A percentile compares a stretch with the other conserved stretches of the same genome.
These are phyloP conservation scores for Cordyceps fumosorosea DNA, from an alignment of 2,329 filamentous ascomycete genomes.

Conservation along the genomic window DNA sequence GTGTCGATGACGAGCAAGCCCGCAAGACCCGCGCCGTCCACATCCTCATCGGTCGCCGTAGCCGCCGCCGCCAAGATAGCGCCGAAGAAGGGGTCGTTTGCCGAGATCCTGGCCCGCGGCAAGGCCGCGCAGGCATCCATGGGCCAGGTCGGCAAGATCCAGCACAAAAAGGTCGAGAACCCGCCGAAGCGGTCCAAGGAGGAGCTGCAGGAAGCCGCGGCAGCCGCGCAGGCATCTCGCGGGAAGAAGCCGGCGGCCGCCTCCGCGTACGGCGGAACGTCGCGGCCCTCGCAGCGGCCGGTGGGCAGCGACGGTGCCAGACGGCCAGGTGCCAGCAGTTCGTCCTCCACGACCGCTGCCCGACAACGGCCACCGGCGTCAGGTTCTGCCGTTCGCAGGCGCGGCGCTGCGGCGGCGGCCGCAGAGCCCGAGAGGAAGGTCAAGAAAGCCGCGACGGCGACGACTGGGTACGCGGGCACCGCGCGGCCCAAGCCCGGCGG, in stretches of 20 bases:
- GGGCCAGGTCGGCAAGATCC: conserved; percentile 62
- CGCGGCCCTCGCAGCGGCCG: conserved; percentile 2
- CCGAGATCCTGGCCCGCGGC: conserved; percentile 66
- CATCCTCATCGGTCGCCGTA: conserved; percentile 22
- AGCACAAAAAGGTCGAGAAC: conserved; percentile 60
- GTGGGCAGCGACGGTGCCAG: conserved; percentile 26
- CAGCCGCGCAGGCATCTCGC: not conserved
- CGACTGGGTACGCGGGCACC: conserved; percentile 59
- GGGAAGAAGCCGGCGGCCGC: conserved; percentile 5
- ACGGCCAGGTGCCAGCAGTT: not conserved
- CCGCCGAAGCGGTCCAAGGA: conserved; percentile 22
- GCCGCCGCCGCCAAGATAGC: conserved; percentile 35
- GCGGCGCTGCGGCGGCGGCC: conserved; percentile 22
- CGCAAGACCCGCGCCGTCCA: conserved; percentile 16
- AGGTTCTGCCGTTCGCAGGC: conserved; percentile 5
- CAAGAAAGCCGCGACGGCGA: conserved; percentile 56
- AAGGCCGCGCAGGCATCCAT: conserved; percentile 57
- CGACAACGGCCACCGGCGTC: not conserved
- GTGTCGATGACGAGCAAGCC: not conserved
- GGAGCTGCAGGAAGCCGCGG: conserved; percentile 14
- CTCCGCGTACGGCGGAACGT: conserved; percentile 27
- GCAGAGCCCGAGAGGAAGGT: conserved; percentile 47
- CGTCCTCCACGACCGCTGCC: not conserved
- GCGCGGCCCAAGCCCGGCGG: conserved; percentile 48
- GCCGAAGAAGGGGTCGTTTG: conserved; percentile 65